phyloP scores from a whole-genome alignment of 2,329 filamentous ascomycete genomes.

The Trichocomaceae sp. region DNA sequence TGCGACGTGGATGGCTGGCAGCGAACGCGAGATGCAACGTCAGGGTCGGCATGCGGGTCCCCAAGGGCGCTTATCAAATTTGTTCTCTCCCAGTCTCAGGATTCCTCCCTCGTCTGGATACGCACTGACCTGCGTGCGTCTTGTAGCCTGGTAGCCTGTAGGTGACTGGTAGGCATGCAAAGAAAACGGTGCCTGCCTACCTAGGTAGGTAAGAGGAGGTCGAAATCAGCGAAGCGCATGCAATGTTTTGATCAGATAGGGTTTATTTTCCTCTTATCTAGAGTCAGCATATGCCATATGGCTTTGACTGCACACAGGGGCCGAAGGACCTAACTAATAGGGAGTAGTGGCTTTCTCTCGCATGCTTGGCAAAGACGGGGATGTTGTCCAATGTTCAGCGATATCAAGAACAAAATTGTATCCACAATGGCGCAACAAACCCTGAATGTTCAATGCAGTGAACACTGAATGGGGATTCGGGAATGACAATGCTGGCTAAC shows the following conservation, averaged over 20 bases:
- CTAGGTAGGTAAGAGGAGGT: neutral
- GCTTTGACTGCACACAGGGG: too few species aligned
- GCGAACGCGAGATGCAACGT: constrained; percentile 5
- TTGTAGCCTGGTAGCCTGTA: too few species aligned
- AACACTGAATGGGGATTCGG: too few species aligned
- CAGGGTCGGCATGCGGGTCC: neutral
- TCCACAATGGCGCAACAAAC: neutral
- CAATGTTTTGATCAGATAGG: neutral
- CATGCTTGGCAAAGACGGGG: neutral
- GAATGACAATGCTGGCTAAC: neutral
- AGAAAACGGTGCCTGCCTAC: neutral
- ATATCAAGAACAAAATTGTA: neutral
- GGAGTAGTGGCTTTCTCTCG: neutral
- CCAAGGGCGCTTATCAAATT: neutral
- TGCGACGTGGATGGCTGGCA: constrained; percentile 6
- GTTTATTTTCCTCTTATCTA: neutral
- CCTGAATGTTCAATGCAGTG: too few species aligned
- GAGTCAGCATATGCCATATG: neutral
- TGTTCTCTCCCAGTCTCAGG: neutral
- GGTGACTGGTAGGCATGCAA: neutral
- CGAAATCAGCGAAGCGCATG: neutral
- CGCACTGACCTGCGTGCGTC: neutral
- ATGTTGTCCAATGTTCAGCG: too few species aligned
- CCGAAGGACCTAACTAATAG: constrained; percentile 1
- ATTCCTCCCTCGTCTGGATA: neutral